Conservation (phyloP, 2,329 filamentous ascomycete genomes). For the Grosmannia clavigera region DNA sequence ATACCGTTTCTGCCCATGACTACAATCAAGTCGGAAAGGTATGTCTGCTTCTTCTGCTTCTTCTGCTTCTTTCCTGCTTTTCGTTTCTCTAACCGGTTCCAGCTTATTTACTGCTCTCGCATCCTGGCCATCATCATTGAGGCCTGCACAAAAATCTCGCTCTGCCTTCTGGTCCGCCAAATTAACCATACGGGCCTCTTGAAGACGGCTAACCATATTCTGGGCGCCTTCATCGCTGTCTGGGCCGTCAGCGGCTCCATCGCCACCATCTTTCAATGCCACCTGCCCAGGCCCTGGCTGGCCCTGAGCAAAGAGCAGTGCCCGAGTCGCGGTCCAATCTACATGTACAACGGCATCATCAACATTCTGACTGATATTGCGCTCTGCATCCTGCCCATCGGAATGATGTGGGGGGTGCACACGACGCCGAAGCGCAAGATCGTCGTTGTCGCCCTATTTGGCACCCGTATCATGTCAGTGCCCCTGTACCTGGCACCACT, state of each 20-base stretch:
- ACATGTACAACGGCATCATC: slow-evolving; percentile 8
- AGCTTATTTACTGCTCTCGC: background rate
- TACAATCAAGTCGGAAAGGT: background rate
- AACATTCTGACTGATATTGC: slow-evolving; percentile 9
- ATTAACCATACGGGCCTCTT: background rate
- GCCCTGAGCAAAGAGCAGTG: slow-evolving; percentile 1
- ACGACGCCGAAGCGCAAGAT: slow-evolving; percentile 1
- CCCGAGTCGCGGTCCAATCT: slow-evolving; percentile 3
- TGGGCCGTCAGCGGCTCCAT: slow-evolving; percentile 21
- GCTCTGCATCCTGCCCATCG: slow-evolving; percentile 8
- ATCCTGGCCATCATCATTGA: background rate
- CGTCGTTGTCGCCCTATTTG: slow-evolving; percentile 1
- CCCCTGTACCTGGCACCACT: background rate
- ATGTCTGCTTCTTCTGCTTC: background rate
- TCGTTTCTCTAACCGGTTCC: background rate
- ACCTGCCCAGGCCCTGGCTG: slow-evolving; percentile 18
- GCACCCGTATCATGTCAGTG: slow-evolving; percentile 3
- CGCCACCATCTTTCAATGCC: slow-evolving; percentile 27
- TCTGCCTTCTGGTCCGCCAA: slow-evolving; percentile 2
- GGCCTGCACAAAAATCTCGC: slow-evolving; percentile 2
- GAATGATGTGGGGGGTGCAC: slow-evolving; percentile 10
- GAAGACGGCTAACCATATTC: background rate
- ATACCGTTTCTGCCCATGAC: background rate
- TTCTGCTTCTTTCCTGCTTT: background rate
- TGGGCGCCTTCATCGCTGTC: background rate